phyloP scores from a whole-genome alignment of 306 rosid genomes.

The Lathyrus aphaca region DNA sequence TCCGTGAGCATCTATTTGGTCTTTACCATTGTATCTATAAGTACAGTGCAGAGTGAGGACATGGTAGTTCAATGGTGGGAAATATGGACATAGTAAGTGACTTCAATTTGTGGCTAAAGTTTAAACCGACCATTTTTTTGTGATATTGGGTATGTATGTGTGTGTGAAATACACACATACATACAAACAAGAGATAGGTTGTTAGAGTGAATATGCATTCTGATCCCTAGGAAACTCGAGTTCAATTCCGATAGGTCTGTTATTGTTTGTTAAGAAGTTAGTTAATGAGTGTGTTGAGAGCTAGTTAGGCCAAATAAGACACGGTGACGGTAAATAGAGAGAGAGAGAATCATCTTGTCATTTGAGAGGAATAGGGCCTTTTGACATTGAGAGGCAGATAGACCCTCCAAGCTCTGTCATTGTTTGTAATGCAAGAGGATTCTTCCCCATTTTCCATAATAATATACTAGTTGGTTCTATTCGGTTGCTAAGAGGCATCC shows the following conservation, averaged over 20 bases:
- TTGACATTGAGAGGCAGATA: too few species aligned
- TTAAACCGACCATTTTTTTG: neutral
- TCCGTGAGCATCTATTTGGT: constrained; percentile 3
- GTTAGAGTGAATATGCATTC: neutral
- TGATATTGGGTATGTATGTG: neutral
- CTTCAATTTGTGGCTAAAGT: constrained; percentile 1
- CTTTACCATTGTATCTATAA: neutral
- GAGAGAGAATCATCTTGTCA: too few species aligned
- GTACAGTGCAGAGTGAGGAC: neutral
- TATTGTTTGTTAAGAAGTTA: too few species aligned
- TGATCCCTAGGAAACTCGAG: neutral
- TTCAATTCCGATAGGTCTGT: neutral
- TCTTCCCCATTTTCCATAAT: too few species aligned
- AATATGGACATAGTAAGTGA: constrained; percentile 13
- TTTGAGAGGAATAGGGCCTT: too few species aligned
- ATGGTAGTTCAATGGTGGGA: constrained; percentile 5
- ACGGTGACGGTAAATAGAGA: too few species aligned
- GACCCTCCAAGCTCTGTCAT: too few species aligned
- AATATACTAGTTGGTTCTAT: too few species aligned
- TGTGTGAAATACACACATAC: neutral
- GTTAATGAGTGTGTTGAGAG: too few species aligned
- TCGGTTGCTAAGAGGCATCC: neutral
- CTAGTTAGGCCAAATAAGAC: too few species aligned
- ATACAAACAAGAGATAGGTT: neutral
- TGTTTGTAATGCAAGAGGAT: too few species aligned